Conservation (phyloP, 441 rosid genomes). For the Omphalea diandra region DNA sequence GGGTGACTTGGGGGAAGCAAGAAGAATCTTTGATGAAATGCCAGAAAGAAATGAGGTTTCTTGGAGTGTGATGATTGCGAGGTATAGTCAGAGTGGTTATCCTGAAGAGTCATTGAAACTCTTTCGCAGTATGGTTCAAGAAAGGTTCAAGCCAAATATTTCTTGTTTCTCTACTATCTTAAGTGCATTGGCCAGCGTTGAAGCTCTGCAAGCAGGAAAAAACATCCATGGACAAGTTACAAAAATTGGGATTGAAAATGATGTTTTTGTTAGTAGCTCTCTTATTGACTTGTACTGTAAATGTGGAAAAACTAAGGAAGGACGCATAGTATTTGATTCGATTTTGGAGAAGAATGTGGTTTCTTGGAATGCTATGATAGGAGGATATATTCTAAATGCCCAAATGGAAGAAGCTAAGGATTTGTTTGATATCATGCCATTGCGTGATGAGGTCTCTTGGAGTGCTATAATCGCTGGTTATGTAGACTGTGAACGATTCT, state of each 20-base stretch:
- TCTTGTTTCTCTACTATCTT: constrained; percentile 44
- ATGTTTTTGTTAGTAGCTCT: constrained; percentile 42
- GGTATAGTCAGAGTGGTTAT: constrained; percentile 54
- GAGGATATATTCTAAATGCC: constrained; percentile 45
- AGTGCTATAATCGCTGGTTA: constrained; percentile 48
- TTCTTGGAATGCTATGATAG: constrained; percentile 55
- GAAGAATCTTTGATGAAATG: constrained; percentile 53
- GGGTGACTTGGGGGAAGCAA: constrained; percentile 45
- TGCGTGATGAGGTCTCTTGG: constrained; percentile 46
- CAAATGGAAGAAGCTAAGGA: constrained; percentile 48
- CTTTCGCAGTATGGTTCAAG: constrained; percentile 41
- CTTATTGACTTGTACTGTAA: constrained; percentile 53
- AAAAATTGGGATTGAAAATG: constrained; percentile 36
- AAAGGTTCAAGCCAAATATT: constrained; percentile 37
- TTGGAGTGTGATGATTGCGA: constrained; percentile 49
- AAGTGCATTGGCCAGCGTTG: constrained; percentile 39
- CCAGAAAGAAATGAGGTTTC: constrained; percentile 44
- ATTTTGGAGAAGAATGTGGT: constrained; percentile 38
- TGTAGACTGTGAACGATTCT: constrained; percentile 41
- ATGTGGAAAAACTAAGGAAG: constrained; percentile 41
- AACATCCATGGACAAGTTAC: constrained; percentile 40
- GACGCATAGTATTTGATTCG: constrained; percentile 38
- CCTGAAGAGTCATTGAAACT: constrained; percentile 45
- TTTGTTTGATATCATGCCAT: constrained; percentile 45
- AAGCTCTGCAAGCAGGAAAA: constrained; percentile 39